Base-by-base conservation (phyloP, 2,329 filamentous ascomycete genomes). In the Neofusicoccum laricinum region DNA sequence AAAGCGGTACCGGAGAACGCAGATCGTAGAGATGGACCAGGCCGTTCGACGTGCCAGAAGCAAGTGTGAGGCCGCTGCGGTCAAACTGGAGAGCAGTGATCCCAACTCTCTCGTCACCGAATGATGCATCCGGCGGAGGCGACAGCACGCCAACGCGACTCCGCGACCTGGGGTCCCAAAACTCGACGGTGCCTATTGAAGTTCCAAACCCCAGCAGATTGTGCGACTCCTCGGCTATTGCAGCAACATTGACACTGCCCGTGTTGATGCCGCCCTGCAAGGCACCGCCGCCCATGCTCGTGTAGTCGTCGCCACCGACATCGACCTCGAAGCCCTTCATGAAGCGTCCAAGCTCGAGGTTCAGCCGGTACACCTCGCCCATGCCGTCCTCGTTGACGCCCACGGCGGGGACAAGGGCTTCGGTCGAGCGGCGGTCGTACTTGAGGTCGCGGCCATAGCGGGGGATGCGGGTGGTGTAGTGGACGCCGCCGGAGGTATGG, bases 261-360 rank as follows among this genome's bases (percentile, higher is more conserved):
- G 92, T 90, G 64, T 89, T 85, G 51, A 97, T 91, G 55, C 93
- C 91, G 65, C 94, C 94, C 74, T 98, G 94, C 32, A 97, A 77
- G 1, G 93, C 89, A 41, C 88, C 88, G 17, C 88, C 91, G 3
- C 89, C 88, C 71, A 83, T 70, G 19, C 85, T 84, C 12, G 80
- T 80, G 66, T 88, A 83, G 65, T 96, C 92, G 70, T 97, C 93
- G 15, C 89, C 87, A 25, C 93, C 94, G 7, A 97, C 91, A 69
- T 97, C 93, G 7, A 98, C 81, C 72, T 97, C 92, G 71, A 95
- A 98, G 32, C 91, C 92, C 69, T 91, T 92, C 90, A 99, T 95
- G 76, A 96, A 99, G 61, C 94, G 86, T 53, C 95, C 95, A 36
- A 92, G 81, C 74, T 99, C 95, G 21, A 99, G 82, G 71, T 98